Percentiles rank a stretch among this genome's conserved stretches.
Evolutionary conservation across 225 moss, liverwort and hornwort species (phyloP).

Genomic region (Polytrichum commune): DNA sequence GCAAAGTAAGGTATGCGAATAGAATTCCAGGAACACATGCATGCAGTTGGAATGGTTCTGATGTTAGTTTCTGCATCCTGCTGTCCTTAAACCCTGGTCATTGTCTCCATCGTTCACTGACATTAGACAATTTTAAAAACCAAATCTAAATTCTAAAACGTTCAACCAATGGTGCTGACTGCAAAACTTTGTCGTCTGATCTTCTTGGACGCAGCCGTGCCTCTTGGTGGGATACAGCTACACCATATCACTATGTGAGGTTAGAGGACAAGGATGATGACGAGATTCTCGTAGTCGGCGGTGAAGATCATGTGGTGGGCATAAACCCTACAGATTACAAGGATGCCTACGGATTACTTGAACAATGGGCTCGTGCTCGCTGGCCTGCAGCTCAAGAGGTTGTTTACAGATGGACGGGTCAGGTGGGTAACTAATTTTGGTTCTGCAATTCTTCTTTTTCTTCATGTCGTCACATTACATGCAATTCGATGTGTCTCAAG

Average conservation of each 20-base stretch:
- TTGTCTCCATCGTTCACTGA: no score
- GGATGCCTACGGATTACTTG: slow-evolving; percentile 24
- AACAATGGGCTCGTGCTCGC: slow-evolving; percentile 29
- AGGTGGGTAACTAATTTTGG: slow-evolving; percentile 10
- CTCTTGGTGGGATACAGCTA: slow-evolving; percentile 43
- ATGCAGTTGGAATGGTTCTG: no score
- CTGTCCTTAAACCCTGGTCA: no score
- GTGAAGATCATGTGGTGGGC: slow-evolving; percentile 38
- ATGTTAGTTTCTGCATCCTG: no score
- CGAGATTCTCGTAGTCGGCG: slow-evolving; percentile 36
- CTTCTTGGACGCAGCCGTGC: slow-evolving; percentile 10
- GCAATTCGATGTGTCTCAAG: no score
- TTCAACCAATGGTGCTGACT: no score
- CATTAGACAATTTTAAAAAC: no score
- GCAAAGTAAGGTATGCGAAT: no score
- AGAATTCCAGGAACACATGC: no score
- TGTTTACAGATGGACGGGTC: slow-evolving; percentile 34
- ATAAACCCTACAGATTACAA: slow-evolving; percentile 22
- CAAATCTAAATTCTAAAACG: no score
- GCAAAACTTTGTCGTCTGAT: not conserved
- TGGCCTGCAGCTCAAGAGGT: slow-evolving; percentile 31
- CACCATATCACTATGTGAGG: slow-evolving; percentile 42
- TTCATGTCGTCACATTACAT: no score
- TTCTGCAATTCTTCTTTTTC: no score
- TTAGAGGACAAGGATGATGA: slow-evolving; percentile 32